Evolutionary conservation across 2,329 filamentous ascomycete genomes (phyloP), one percentile per base, ranked within the genome.

Genomic region (Diaporthe vexans): DNA sequence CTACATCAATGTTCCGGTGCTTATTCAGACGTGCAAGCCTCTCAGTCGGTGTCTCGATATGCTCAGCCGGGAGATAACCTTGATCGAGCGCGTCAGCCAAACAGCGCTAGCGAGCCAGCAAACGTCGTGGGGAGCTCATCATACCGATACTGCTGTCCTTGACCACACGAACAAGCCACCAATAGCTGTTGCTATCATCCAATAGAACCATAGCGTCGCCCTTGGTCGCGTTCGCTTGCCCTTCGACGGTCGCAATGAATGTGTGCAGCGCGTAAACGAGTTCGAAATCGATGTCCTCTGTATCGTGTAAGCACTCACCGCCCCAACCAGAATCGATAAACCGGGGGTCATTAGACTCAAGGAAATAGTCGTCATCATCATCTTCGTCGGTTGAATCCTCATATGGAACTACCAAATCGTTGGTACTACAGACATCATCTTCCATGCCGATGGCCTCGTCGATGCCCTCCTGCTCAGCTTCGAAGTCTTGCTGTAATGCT

Each of bases 281-380:
- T 83, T 98, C 96, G 87, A 99, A 98, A 88, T 99, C 97, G 85
- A 99, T 99, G 81, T 99, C 97, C 90, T 99, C 97, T 98, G 88
- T 84, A 84, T 93, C 89, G 89, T 91, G 94, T 98, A 95, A 98
- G 95, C 92, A 93, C 87, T 94, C 90, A 85, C 89, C 89, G 83
- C 89, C 91, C 92, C 92, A 95, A 75, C 91, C 92, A 79, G 90
- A 91, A 82, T 94, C 91, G 87, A 93, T 84, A 83, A 91, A 93
- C 84, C 88, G 88, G 75, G 88, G 81, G 81, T 94, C 88, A 82
- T 87, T 82, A 84, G 81, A 79, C 76, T 78, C 79, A 70, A 83
- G 87, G 87, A 88, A 83, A 80, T 90, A 87, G 82, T 90, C 87
- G 81, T 87, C 87, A 86, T 92, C 91, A 90, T 93, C 91, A 86